Evolutionary conservation across 805 yeast species (phyloP), one percentile per base, ranked within the genome.

Genomic region (Teunomyces panamensis): DNA sequence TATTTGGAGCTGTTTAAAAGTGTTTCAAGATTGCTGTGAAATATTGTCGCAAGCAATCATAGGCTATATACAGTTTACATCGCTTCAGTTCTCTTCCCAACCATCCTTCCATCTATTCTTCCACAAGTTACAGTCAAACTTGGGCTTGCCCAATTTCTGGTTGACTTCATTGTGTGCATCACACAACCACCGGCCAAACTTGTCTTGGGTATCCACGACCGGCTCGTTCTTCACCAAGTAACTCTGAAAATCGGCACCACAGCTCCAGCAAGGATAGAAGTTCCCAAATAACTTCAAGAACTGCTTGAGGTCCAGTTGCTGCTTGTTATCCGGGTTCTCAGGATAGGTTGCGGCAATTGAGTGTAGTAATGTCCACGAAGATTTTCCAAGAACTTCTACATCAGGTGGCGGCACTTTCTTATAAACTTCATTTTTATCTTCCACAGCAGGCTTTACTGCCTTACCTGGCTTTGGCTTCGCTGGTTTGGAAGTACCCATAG

Each of bases 111-210:
- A 92, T 61, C 99, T 82, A 58, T 87, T 81, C 62, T 84, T 84
- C 99, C 99, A 94, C 53, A 87, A 75, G 49, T 83, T 74, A 59
- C 98, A 92, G 62, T 92, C 90, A 62, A 94, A 94, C 47, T 71
- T 73, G 5, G 88, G 89, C 67, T 94, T 94, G 1, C 96, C 96
- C 26, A 92, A 63, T 64, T 90, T 91, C 14, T 64, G 73, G 65
- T 94, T 94, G n/a, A 94, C 98, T 32, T 80, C 87, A 60, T 94
- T 94, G 68, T 94, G 99, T 2, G 98, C 98, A 51, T 83, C 87
- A 68, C 98, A 94, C 47, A 94, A 69, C 99, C 99, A 94, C 56
- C 67, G 73, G 0, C 97, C 95, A 57, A 94, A 81, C 46, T 81
- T 85, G 45, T 89, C 96, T 55, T 87, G 89, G 4, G 80, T 77